Conservation (phyloP, 345 rosid genomes). For the Kandelia obovata region DNA sequence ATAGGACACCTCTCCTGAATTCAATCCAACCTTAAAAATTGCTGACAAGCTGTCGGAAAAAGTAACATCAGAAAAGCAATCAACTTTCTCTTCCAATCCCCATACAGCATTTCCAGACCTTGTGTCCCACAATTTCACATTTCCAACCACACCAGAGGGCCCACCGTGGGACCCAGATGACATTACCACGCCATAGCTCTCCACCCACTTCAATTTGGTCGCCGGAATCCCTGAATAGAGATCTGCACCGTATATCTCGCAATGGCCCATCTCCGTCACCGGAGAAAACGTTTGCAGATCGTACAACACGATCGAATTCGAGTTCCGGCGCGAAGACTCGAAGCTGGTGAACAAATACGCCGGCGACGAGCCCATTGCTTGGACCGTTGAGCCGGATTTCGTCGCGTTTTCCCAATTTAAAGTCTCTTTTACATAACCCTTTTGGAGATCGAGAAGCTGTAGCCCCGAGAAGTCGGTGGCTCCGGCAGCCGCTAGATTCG, state of each 20-base stretch:
- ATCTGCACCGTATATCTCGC: conserved; percentile 71
- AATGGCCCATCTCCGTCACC: conserved; percentile 64
- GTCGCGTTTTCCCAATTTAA: conserved; percentile 70
- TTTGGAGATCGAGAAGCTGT: conserved; percentile 68
- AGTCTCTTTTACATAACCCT: conserved; percentile 53
- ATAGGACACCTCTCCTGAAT: conserved; percentile 64
- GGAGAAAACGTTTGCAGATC: conserved; percentile 57
- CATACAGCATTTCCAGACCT: conserved; percentile 67
- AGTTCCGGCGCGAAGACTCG: conserved; percentile 86
- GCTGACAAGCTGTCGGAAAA: conserved; percentile 65
- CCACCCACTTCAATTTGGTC: conserved; percentile 71
- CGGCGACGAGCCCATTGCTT: conserved; percentile 65
- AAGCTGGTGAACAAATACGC: conserved; percentile 72
- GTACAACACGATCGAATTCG: conserved; percentile 78
- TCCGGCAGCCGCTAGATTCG: conserved; percentile 62
- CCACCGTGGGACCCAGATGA: conserved; percentile 88
- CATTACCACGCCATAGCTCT: conserved; percentile 56
- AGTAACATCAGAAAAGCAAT: conserved; percentile 82
- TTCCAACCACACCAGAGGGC: conserved; percentile 72
- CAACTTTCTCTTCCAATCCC: conserved; percentile 70
- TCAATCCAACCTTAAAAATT: conserved; percentile 69
- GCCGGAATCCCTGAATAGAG: conserved; percentile 79
- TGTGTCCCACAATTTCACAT: conserved; percentile 72
- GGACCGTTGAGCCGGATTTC: conserved; percentile 73
- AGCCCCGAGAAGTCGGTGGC: conserved; percentile 88